Evolutionary conservation across 257 asterid species (phyloP).

Genomic region (Petunia secreta): DNA sequence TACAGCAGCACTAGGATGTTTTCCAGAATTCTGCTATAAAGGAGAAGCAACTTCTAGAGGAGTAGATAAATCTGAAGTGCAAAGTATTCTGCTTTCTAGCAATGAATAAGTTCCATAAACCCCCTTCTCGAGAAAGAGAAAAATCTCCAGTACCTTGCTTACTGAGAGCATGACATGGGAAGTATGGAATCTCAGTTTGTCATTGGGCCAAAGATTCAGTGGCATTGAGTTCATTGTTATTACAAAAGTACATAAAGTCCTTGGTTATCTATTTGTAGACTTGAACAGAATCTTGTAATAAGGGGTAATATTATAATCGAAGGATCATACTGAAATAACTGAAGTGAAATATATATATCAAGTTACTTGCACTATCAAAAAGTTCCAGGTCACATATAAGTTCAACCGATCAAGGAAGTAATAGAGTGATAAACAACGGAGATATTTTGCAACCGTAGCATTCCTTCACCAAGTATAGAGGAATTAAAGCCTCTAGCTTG

Average conservation of each 20-base stretch:
- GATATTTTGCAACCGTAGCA: not conserved
- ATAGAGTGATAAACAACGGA: not conserved
- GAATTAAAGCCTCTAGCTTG: not conserved
- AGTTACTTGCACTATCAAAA: not conserved
- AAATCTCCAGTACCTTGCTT: too few species aligned
- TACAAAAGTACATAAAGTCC: not conserved
- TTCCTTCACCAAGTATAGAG: not conserved
- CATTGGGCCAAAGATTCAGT: too few species aligned
- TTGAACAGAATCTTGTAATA: not conserved
- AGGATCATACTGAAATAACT: not conserved
- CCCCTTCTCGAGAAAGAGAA: too few species aligned
- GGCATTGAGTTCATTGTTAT: too few species aligned
- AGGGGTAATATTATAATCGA: not conserved
- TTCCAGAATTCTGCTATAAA: too few species aligned
- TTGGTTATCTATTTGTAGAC: not conserved
- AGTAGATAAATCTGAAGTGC: too few species aligned
- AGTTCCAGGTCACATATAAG: conserved; percentile 5
- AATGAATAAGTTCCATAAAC: too few species aligned
- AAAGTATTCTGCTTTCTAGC: too few species aligned
- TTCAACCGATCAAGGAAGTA: conserved; percentile 13
- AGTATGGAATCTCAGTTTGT: too few species aligned
- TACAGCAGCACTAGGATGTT: too few species aligned
- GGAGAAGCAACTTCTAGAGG: too few species aligned
- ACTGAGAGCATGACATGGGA: too few species aligned
- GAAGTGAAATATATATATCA: not conserved